A percentile compares a stretch with the other conserved stretches of the same genome.
Evolutionary conservation across 805 yeast genomes (phyloP).

Genomic region (Candida rishiriensis): DNA sequence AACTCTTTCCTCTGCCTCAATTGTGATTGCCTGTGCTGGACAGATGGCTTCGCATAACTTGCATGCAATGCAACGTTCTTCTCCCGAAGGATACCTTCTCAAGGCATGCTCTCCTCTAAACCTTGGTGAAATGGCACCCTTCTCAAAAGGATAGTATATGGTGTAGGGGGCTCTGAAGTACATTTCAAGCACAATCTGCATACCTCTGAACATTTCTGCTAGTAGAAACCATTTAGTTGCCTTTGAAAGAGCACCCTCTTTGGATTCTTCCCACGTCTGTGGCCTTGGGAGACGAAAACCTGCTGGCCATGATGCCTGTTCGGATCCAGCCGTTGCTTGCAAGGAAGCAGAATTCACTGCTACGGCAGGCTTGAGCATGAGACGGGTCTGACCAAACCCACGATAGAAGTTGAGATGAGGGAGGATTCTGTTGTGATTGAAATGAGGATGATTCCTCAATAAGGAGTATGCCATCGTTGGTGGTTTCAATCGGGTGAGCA

Average conservation of each 20-base stretch:
- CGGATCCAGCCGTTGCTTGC: conserved; percentile 40
- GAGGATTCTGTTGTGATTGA: neutral
- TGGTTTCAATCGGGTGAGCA: no score
- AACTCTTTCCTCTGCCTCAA: conserved; percentile 86
- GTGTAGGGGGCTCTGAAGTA: conserved; percentile 86
- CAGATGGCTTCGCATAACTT: conserved; percentile 89
- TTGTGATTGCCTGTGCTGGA: conserved; percentile 91
- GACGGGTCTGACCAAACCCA: no score
- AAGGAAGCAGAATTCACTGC: conserved; percentile 13
- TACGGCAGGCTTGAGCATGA: neutral
- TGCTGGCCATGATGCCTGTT: conserved; percentile 47
- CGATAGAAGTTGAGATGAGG: no score
- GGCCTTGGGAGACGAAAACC: conserved; percentile 75
- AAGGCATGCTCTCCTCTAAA: conserved; percentile 92
- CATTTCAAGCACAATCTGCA: conserved; percentile 87
- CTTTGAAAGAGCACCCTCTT: conserved; percentile 73
- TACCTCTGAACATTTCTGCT: conserved; percentile 83
- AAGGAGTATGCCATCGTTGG: no score
- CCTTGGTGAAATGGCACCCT: conserved; percentile 85
- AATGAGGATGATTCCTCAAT: neutral
- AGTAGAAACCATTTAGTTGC: conserved; percentile 79
- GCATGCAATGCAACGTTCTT: conserved; percentile 91
- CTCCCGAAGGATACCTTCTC: conserved; percentile 87
- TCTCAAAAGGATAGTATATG: conserved; percentile 83
- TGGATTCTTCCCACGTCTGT: conserved; percentile 72